Conservation (phyloP, 176 grass and related monocot genomes). For the Tillandsia leiboldiana region DNA sequence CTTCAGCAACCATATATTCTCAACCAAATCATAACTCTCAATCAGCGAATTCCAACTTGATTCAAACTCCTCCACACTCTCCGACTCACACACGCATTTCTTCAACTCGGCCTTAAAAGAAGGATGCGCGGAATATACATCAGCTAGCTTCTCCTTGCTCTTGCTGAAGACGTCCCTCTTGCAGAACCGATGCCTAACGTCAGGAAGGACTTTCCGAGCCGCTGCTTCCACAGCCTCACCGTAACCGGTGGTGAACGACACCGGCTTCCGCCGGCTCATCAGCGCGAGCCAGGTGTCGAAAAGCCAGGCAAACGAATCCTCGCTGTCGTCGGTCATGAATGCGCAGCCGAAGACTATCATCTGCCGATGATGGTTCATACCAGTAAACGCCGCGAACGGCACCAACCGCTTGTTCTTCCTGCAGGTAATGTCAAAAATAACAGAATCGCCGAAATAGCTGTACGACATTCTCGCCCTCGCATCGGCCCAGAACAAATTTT, state of each 20-base stretch:
- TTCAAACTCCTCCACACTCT: slow-evolving; percentile 42
- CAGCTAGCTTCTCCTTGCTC: slow-evolving; percentile 34
- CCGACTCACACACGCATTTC: slow-evolving; percentile 33
- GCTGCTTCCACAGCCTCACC: slow-evolving; percentile 26
- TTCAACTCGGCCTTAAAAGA: slow-evolving; percentile 46
- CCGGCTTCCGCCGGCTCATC: slow-evolving; percentile 31
- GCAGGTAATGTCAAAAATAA: slow-evolving; percentile 47
- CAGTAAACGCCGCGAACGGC: slow-evolving; percentile 41
- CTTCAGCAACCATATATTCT: slow-evolving; percentile 35
- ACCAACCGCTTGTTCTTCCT: slow-evolving; percentile 36
- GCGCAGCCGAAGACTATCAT: slow-evolving; percentile 42
- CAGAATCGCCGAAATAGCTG: slow-evolving; percentile 37
- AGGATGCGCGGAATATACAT: slow-evolving; percentile 30
- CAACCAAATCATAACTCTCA: slow-evolving; percentile 32
- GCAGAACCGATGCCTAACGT: slow-evolving; percentile 40
- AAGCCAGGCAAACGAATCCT: slow-evolving; percentile 49
- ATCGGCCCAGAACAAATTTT: slow-evolving; percentile 52
- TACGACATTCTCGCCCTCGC: slow-evolving; percentile 28
- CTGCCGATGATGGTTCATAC: slow-evolving; percentile 57
- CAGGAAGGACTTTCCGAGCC: slow-evolving; percentile 24
- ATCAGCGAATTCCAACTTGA: slow-evolving; percentile 35
- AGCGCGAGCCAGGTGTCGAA: slow-evolving; percentile 49
- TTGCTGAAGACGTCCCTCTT: slow-evolving; percentile 36
- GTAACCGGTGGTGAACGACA: slow-evolving; percentile 36
- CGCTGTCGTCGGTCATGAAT: slow-evolving; percentile 51